A percentile compares a stretch with the other conserved stretches of the same genome.
Evolutionary conservation across 108 stramenopile species (phyloP).

Genomic region (Phaeodactylum tricornutum): DNA sequence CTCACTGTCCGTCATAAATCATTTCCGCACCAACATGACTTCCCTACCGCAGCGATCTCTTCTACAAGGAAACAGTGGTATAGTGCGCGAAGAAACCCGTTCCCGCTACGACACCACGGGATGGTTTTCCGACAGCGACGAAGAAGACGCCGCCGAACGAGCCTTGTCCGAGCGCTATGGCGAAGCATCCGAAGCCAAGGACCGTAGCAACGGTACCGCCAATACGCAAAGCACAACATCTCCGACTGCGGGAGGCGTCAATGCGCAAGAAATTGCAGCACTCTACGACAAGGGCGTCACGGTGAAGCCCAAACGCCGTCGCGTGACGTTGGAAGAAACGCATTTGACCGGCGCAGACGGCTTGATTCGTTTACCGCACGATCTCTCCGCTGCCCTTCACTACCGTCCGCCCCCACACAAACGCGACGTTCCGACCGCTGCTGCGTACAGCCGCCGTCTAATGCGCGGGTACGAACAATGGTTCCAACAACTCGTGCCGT

Average conservation of each 20-base stretch:
- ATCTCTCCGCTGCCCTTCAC: too few relatives aligned
- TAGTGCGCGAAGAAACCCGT: too few relatives aligned
- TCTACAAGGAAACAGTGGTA: too few relatives aligned
- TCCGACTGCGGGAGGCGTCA: background rate
- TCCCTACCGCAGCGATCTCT: too few relatives aligned
- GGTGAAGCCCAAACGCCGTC: constrained; percentile 13
- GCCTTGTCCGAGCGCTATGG: constrained; percentile 40
- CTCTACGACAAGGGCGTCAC: background rate
- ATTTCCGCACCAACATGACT: too few relatives aligned
- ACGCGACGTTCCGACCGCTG: constrained; percentile 19
- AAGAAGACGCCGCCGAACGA: constrained; percentile 62
- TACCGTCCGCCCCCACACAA: constrained; percentile 4
- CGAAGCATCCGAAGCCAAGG: constrained; percentile 29
- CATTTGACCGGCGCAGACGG: constrained; percentile 36
- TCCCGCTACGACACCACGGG: too few relatives aligned
- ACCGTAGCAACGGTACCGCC: background rate
- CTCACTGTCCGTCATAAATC: too few relatives aligned
- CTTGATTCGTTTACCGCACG: constrained; percentile 23
- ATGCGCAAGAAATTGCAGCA: background rate
- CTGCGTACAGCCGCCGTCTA: constrained; percentile 30
- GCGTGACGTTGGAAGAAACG: constrained; percentile 24
- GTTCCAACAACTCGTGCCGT: constrained; percentile 37
- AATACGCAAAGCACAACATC: too few relatives aligned
- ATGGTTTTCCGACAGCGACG: too few relatives aligned
- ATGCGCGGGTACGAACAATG: constrained; percentile 40